Percentiles rank a stretch among this genome's conserved stretches.
These are phyloP conservation scores for Apophysomyces sp. DNA, from an alignment of 371 early-diverging fungal genomes.

Conservation along the genomic window DNA sequence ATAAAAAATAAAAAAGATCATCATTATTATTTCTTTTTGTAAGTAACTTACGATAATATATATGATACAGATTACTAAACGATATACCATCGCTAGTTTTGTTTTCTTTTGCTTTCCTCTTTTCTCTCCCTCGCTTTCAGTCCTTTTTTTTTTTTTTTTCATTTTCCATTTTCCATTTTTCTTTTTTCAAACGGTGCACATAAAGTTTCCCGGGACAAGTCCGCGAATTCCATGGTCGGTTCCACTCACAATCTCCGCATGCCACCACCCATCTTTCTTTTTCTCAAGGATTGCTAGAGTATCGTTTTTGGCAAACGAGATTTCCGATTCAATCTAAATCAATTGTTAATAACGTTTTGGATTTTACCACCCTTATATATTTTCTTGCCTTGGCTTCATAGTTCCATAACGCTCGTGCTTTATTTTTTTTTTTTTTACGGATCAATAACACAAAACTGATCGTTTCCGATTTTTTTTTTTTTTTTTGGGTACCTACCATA, in stretches of 20 bases:
- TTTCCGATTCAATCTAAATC: slow-evolving; percentile 17
- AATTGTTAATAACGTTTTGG: neutral
- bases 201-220: slow-evolving; percentile 29
- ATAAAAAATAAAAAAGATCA: neutral
- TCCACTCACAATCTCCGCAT: slow-evolving; percentile 20
- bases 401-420: slow-evolving; percentile 18
- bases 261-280: slow-evolving; percentile 32
- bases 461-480: neutral
- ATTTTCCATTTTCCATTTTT: neutral
- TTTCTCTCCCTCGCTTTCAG: no score
- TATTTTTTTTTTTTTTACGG: neutral
- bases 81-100: no score
- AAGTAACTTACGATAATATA: neutral
- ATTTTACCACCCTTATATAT: neutral
- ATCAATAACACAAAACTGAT: neutral
- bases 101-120: no score
- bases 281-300: slow-evolving; percentile 23
- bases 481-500: slow-evolving; percentile 8
- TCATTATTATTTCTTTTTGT: neutral
- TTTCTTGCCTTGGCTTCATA: slow-evolving; percentile 19
- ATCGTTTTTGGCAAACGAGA: slow-evolving; percentile 21
- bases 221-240: slow-evolving; percentile 10
- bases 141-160: no score
- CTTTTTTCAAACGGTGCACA: slow-evolving; percentile 3
- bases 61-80: no score